Percentiles rank a stretch among this genome's conserved stretches.
These are phyloP conservation scores for Tephrocybe sp. DNA, from an alignment of 768 basidiomycete genomes.

Conservation along the genomic window DNA sequence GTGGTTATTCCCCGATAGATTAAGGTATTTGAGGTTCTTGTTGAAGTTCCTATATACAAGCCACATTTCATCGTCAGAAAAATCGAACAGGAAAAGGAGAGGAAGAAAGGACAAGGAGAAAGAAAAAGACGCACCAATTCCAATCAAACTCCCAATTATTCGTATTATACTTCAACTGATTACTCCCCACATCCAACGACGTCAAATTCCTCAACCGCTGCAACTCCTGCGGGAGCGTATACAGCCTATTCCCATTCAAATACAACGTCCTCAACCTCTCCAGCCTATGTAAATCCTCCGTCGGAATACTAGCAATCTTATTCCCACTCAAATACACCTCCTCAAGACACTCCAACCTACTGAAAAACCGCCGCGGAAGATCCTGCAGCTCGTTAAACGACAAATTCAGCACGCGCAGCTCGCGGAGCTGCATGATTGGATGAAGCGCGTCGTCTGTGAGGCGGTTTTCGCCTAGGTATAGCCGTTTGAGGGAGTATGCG, in stretches of 20 bases:
- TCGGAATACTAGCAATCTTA: conserved; percentile 83
- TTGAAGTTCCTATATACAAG: conserved; percentile 84
- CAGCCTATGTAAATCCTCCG: conserved; percentile 80
- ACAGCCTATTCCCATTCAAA: conserved; percentile 91
- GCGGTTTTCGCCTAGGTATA: conserved; percentile 90
- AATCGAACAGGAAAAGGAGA: background rate
- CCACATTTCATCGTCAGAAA: background rate
- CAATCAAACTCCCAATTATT: conserved; percentile 99
- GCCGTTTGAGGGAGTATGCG: conserved; percentile 65
- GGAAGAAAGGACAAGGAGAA: background rate
- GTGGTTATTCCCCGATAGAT: conserved; percentile 94
- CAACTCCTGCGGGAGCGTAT: conserved; percentile 89
- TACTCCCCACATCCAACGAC: conserved; percentile 91
- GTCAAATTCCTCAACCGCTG: conserved; percentile 76
- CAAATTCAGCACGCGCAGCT: conserved; percentile 81
- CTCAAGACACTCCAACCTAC: conserved; percentile 65
- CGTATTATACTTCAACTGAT: conserved; percentile 93
- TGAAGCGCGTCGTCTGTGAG: conserved; percentile 78
- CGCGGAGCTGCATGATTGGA: conserved; percentile 69
- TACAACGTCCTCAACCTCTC: conserved; percentile 71
- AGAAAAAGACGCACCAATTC: conserved; percentile 75
- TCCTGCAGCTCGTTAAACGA: conserved; percentile 95
- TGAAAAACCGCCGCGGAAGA: conserved; percentile 75
- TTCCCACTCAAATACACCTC: conserved; percentile 96
- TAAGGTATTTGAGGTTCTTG: conserved; percentile 87